Percentiles rank a stretch among this genome's conserved stretches.
These are phyloP conservation scores for Teratosphaeria viscida DNA, from an alignment of 2,329 filamentous ascomycete species.

Conservation along the genomic window DNA sequence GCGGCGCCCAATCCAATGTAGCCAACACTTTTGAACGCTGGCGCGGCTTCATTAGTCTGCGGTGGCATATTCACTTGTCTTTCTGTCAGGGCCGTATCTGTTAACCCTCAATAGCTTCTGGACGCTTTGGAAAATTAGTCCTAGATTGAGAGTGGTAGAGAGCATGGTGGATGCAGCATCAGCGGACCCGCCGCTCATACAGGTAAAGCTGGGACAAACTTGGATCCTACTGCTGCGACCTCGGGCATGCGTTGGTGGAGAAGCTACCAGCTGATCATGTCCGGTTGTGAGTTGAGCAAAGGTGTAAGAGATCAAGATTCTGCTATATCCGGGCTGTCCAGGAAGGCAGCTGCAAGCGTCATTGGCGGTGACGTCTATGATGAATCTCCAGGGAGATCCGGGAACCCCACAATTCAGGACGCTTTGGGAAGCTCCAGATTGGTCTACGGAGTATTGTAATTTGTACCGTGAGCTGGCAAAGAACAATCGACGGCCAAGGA, in stretches of 20 bases:
- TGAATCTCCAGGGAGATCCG: neutral
- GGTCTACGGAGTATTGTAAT: neutral
- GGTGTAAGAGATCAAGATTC: neutral
- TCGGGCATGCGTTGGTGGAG: slow-evolving; percentile 1
- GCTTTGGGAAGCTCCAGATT: neutral
- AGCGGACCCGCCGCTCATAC: too few relatives aligned
- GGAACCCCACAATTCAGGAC: neutral
- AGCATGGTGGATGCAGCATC: too few relatives aligned
- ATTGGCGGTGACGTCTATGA: neutral
- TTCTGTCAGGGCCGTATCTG: neutral
- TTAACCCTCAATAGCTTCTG: neutral
- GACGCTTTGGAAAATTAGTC: too few relatives aligned
- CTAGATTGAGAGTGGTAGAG: too few relatives aligned
- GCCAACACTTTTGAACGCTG: slow-evolving; percentile 18
- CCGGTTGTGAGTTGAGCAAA: neutral
- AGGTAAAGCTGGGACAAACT: neutral
- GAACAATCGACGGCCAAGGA: neutral
- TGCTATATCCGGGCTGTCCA: neutral
- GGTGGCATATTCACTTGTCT: neutral
- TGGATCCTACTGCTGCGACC: neutral
- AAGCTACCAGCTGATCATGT: neutral
- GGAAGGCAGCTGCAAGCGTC: neutral
- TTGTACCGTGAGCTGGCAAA: neutral
- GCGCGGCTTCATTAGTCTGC: neutral
- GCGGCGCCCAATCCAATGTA: slow-evolving; percentile 28